Conservation (phyloP, 208 protist species). For the Leishmania major region DNA sequence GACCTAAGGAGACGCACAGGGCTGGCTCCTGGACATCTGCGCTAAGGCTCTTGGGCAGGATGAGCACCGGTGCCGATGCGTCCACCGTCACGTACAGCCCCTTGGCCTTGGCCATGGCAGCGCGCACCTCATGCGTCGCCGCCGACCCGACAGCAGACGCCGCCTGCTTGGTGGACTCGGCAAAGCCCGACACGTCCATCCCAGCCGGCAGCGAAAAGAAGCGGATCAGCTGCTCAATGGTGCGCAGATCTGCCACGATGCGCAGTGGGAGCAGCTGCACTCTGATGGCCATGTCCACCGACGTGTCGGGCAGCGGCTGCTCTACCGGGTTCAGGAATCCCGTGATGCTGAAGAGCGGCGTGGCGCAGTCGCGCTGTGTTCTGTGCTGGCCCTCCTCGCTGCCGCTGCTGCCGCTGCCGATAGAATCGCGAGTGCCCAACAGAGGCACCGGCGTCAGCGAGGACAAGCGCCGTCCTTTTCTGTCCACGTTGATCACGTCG, state of each 20-base stretch:
- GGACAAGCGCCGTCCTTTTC: neutral
- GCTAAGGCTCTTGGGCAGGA: slow-evolving; percentile 64
- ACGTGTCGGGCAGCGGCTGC: slow-evolving; percentile 64
- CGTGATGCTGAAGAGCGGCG: slow-evolving; percentile 60
- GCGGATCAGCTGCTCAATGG: slow-evolving; percentile 48
- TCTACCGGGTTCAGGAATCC: slow-evolving; percentile 67
- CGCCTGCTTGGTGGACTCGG: slow-evolving; percentile 42
- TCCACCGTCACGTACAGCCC: slow-evolving; percentile 76
- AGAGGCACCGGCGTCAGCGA: slow-evolving; percentile 4
- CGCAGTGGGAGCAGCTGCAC: slow-evolving; percentile 76
- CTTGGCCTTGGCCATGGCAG: slow-evolving; percentile 61
- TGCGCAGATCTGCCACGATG: slow-evolving; percentile 71
- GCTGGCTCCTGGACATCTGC: slow-evolving; percentile 47
- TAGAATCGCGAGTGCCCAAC: neutral
- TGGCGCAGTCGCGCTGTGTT: slow-evolving; percentile 14
- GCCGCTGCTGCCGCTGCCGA: slow-evolving; percentile 15
- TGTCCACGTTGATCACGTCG: slow-evolving; percentile 20
- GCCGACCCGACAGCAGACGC: slow-evolving; percentile 61
- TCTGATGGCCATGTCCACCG: slow-evolving; percentile 68
- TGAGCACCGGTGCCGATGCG: slow-evolving; percentile 69
- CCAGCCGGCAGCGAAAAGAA: slow-evolving; percentile 75
- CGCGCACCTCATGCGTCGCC: slow-evolving; percentile 64
- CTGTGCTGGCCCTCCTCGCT: slow-evolving; percentile 15
- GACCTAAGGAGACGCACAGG: slow-evolving; percentile 73
- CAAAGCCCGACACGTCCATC: slow-evolving; percentile 58